phyloP scores from a whole-genome alignment of 1,284 basidiomycete species.

The Boletus austroedulis region DNA sequence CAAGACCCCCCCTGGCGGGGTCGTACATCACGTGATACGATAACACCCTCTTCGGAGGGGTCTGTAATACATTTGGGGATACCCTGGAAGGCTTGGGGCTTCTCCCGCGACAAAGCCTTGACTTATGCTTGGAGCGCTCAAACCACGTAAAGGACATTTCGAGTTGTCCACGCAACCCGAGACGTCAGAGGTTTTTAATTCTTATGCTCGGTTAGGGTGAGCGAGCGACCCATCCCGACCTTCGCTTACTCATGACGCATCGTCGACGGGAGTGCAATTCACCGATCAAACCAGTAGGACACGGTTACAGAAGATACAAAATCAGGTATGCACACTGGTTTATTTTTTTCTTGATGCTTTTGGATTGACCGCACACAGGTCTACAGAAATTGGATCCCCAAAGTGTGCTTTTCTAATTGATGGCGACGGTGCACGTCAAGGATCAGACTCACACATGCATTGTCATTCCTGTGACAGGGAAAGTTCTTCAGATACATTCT shows the following conservation, averaged over 20 bases:
- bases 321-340: conserved; percentile 2
- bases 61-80: not conserved
- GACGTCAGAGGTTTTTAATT: not conserved
- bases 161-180: not conserved
- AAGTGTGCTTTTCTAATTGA: not conserved
- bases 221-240: not conserved
- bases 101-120: conserved; percentile 1
- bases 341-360: not conserved
- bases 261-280: not conserved
- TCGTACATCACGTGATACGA: conserved; percentile 12
- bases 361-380: not conserved
- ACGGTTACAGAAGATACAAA: not conserved
- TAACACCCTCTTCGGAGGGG: not conserved
- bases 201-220: not conserved
- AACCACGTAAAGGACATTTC: not conserved
- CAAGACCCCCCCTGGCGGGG: conserved; percentile 11
- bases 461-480: not conserved
- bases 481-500: not conserved
- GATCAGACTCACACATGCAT: not conserved
- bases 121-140: not conserved
- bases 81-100: not conserved
- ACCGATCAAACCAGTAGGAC: not conserved
- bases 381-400: conserved; percentile 9
- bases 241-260: not conserved
- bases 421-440: not conserved